Evolutionary conservation across 2,329 filamentous ascomycete genomes (phyloP).

Genomic region (Cercospora nicotianae): DNA sequence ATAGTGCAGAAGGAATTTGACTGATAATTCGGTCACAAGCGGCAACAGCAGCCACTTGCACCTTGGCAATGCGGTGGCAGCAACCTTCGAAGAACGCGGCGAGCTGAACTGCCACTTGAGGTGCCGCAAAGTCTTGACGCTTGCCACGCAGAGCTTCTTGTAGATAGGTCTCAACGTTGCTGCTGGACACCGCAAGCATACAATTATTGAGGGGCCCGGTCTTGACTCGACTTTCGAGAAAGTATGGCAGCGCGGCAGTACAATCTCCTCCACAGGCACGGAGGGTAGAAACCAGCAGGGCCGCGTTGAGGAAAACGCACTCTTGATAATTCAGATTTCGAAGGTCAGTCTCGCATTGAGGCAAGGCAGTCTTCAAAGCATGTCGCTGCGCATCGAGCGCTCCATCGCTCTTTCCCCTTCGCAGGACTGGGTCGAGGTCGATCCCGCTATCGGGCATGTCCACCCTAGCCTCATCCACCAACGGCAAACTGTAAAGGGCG

Average conservation of each 20-base stretch:
- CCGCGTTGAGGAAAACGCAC: constrained; percentile 86
- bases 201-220: constrained; percentile 61
- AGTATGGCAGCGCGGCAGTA: constrained; percentile 85
- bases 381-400: constrained; percentile 79
- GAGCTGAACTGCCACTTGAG: constrained; percentile 85
- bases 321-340: constrained; percentile 83
- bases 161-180: constrained; percentile 77
- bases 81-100: constrained; percentile 82
- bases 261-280: constrained; percentile 86
- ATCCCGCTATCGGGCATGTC: constrained; percentile 95
- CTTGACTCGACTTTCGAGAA: constrained; percentile 82
- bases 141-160: constrained; percentile 69
- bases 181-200: constrained; percentile 63
- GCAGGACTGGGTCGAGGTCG: constrained; percentile 89
- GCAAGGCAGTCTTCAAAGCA: constrained; percentile 70
- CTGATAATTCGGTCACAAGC: constrained; percentile 84
- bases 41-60: constrained; percentile 80
- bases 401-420: constrained; percentile 78
- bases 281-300: constrained; percentile 83
- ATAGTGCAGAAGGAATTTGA: constrained; percentile 84
- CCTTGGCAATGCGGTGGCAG: constrained; percentile 88
- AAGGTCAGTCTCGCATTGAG: constrained; percentile 75
- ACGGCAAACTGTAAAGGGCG: constrained; percentile 80
- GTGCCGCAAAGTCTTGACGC: constrained; percentile 79
- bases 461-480: constrained; percentile 84